phyloP scores from a whole-genome alignment of 208 protist species.

The Tritrichomonas musculus region DNA sequence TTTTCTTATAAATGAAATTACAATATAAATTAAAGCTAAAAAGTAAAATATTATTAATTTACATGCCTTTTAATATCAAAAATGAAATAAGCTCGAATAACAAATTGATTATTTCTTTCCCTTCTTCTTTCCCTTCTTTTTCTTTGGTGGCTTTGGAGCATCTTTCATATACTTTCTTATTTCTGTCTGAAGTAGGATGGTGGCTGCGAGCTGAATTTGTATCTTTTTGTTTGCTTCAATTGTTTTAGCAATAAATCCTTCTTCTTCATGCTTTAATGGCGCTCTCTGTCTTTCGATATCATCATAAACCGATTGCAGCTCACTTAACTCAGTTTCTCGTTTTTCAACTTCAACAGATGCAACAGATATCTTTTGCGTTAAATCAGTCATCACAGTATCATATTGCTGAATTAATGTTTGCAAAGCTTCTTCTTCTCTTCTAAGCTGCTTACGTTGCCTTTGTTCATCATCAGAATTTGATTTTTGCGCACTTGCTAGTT shows the following conservation, averaged over 20 bases:
- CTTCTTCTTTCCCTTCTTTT: not conserved
- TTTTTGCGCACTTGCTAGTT: not conserved
- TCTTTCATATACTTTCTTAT: not conserved
- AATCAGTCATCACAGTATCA: not conserved
- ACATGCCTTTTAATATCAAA: no score
- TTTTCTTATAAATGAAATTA: no score
- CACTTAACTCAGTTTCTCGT: not conserved
- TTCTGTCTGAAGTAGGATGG: not conserved
- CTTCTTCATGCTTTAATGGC: not conserved
- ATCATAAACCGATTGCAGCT: not conserved
- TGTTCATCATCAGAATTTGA: constrained; percentile 20
- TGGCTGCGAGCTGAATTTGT: not conserved
- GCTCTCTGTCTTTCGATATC: not conserved
- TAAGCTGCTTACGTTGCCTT: not conserved
- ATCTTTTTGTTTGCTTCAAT: not conserved
- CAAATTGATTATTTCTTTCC: no score
- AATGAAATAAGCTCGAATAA: no score
- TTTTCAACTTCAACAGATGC: not conserved
- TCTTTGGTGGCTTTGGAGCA: not conserved
- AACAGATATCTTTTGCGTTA: not conserved
- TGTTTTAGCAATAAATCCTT: not conserved
- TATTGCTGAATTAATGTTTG: not conserved
- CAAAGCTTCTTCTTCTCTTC: constrained; percentile 26
- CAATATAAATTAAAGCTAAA: no score
- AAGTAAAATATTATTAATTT: no score